phyloP scores from a whole-genome alignment of 129 eudicot genomes.

The Ambrosia trifida region DNA sequence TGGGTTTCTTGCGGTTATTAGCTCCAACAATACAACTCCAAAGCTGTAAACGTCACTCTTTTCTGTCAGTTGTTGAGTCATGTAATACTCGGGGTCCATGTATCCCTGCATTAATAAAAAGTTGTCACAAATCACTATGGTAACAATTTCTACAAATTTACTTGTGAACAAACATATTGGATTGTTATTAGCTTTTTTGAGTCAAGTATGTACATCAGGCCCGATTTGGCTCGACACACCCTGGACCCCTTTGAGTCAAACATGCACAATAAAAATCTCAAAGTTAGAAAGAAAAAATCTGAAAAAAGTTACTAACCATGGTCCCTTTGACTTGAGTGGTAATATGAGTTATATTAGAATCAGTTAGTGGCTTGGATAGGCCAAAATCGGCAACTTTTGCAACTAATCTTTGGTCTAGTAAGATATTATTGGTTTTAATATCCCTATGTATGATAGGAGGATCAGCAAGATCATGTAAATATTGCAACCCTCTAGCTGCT shows the following conservation, averaged over 20 bases:
- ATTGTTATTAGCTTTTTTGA: not conserved
- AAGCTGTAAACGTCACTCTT: conserved; percentile 40
- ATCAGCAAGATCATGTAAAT: conserved; percentile 10
- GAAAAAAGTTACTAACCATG: conserved; percentile 32
- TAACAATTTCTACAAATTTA: not conserved
- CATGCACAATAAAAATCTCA: not conserved
- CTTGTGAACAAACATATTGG: not conserved
- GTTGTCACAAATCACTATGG: not conserved
- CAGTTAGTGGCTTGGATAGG: conserved; percentile 40
- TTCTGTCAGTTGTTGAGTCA: conserved; percentile 16
- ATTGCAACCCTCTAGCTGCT: conserved; percentile 10
- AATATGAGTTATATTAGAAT: conserved; percentile 16
- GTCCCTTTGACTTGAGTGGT: conserved; percentile 48
- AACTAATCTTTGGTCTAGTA: conserved; percentile 45
- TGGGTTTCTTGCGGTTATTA: conserved; percentile 57
- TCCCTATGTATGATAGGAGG: conserved; percentile 11
- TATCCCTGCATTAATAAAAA: conserved; percentile 40
- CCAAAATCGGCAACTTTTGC: conserved; percentile 71
- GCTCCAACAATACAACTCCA: conserved; percentile 58
- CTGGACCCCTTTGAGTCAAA: not conserved
- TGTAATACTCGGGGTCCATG: conserved; percentile 40
- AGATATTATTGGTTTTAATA: conserved; percentile 8
- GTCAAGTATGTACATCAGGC: no score
- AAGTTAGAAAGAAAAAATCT: not conserved
- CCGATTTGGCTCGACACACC: no score